These are phyloP conservation scores for Claviceps maximensis DNA, from an alignment of 2,329 filamentous ascomycete species.

Conservation along the genomic window DNA sequence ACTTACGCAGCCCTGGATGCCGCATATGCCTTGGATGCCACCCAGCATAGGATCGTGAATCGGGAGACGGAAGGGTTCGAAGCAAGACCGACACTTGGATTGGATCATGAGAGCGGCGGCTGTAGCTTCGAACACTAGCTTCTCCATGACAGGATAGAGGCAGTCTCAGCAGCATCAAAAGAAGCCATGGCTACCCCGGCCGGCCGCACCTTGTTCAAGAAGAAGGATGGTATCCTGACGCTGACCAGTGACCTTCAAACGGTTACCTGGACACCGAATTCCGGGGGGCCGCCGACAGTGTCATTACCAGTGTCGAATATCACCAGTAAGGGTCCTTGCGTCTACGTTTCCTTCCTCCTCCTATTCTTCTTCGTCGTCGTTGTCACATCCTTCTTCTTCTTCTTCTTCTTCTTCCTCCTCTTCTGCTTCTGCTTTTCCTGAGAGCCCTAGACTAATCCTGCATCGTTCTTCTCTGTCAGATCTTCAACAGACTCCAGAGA, in stretches of 20 bases:
- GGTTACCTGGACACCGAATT: constrained; percentile 69
- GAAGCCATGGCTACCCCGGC: constrained; percentile 42
- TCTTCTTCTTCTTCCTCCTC: constrained; percentile 1
- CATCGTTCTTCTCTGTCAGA: constrained; percentile 35
- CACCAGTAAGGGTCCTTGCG: constrained; percentile 45
- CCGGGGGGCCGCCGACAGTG: constrained; percentile 49
- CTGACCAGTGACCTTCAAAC: constrained; percentile 60
- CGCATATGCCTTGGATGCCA: not conserved
- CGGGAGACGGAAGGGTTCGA: not conserved
- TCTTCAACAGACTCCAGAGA: constrained; percentile 86
- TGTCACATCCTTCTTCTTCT: constrained; percentile 1
- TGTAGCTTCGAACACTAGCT: not conserved
- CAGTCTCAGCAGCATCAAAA: not conserved
- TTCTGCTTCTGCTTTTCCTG: constrained; percentile 1
- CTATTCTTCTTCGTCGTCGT: not conserved
- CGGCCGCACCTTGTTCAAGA: constrained; percentile 74
- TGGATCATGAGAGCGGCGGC: not conserved
- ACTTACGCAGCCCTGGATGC: not conserved
- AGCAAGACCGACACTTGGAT: not conserved
- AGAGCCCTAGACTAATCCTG: not conserved
- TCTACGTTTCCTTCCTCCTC: constrained; percentile 6
- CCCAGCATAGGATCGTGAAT: not conserved
- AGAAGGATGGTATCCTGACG: constrained; percentile 78
- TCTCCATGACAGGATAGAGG: not conserved
- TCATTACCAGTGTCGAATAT: constrained; percentile 63